A percentile compares a stretch with the other conserved stretches of the same genome.
Evolutionary conservation across 2,329 filamentous ascomycete genomes (phyloP).

Genomic region (Fusarium circinatum): DNA sequence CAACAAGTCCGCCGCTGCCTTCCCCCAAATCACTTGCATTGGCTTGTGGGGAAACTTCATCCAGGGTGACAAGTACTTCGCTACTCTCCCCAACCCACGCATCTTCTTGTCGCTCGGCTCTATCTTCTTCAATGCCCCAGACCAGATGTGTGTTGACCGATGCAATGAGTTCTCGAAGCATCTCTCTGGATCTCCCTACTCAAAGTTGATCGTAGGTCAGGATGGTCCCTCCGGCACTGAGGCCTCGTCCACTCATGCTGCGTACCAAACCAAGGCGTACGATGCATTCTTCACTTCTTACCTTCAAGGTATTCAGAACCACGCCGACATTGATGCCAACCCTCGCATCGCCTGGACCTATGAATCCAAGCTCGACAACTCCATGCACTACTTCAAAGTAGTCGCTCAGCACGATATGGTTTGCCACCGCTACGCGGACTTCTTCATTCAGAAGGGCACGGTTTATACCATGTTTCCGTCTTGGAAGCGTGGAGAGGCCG

Average conservation of each 20-base stretch:
- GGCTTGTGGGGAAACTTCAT: constrained; percentile 39
- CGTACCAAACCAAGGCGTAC: constrained; percentile 29
- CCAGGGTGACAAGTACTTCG: constrained; percentile 27
- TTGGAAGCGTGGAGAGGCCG: constrained; percentile 33
- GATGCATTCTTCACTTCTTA: constrained; percentile 23
- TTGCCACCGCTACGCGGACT: constrained; percentile 9
- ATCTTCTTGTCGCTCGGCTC: constrained; percentile 34
- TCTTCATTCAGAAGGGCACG: not conserved
- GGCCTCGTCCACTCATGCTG: not conserved
- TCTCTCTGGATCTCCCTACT: not conserved
- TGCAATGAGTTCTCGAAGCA: constrained; percentile 16
- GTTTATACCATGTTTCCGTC: constrained; percentile 37
- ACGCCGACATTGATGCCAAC: constrained; percentile 15
- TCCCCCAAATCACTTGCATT: constrained; percentile 10
- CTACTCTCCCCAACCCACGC: not conserved
- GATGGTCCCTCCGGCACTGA: constrained; percentile 18
- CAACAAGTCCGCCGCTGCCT: constrained; percentile 9
- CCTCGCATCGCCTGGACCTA: constrained; percentile 4
- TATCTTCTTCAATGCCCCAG: constrained; percentile 35
- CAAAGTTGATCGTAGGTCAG: constrained; percentile 28
- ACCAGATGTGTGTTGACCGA: constrained; percentile 26
- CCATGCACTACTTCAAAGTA: constrained; percentile 37
- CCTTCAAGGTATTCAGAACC: constrained; percentile 1
- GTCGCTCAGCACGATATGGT: constrained; percentile 14
- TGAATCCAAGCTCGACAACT: constrained; percentile 2